Conservation (phyloP, 768 basidiomycete genomes). For the Strobilomyces dryophilus region DNA sequence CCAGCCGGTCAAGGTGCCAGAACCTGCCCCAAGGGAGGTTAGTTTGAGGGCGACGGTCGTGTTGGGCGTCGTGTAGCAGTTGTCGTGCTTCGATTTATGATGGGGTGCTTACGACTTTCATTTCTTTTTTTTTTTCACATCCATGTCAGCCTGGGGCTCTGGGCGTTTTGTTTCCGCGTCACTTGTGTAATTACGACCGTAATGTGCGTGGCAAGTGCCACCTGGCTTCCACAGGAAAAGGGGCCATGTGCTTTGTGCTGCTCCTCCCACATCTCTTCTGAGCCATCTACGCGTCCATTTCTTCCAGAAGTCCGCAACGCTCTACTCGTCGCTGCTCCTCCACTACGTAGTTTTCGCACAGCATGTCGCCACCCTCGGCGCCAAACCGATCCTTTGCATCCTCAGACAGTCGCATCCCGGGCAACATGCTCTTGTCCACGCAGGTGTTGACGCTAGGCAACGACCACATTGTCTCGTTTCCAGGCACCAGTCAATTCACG, state of each 20-base stretch:
- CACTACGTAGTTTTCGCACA: neutral
- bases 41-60: conserved; percentile 80
- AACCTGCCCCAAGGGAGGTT: conserved; percentile 38
- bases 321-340: neutral
- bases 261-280: no score
- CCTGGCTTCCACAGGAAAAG: neutral
- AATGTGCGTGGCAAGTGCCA: no score
- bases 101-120: neutral
- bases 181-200: no score
- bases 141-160: neutral
- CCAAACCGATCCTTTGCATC: neutral
- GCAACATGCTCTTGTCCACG: neutral
- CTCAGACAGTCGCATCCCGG: neutral
- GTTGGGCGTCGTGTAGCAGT: conserved; percentile 60
- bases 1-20: conserved; percentile 27
- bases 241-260: neutral
- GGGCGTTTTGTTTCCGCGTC: no score
- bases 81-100: conserved; percentile 1
- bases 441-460: conserved; percentile 26
- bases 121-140: no score
- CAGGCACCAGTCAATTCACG: conserved; percentile 56
- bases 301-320: neutral
- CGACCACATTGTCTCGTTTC: conserved; percentile 41
- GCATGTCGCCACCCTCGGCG: conserved; percentile 3
- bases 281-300: neutral